Evolutionary conservation across 345 rosid genomes (phyloP).

Genomic region (Limnanthes douglasii): DNA sequence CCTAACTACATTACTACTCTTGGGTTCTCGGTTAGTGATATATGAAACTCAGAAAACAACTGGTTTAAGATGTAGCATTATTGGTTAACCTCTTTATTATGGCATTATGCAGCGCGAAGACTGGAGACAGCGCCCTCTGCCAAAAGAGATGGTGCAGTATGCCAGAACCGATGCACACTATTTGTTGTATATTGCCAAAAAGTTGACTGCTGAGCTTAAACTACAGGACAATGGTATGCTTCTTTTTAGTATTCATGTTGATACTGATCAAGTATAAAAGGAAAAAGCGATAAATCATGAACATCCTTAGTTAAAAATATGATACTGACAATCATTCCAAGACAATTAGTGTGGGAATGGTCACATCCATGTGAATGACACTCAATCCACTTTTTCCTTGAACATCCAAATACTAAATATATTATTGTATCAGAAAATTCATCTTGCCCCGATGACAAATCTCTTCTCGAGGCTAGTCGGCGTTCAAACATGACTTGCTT

Average conservation of each 20-base stretch:
- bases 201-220: conserved; percentile 52
- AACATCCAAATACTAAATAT: conserved; percentile 25
- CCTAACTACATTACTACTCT: background rate
- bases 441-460: conserved; percentile 44
- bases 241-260: conserved; percentile 1
- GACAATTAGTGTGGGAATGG: too few relatives aligned
- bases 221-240: conserved; percentile 41
- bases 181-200: conserved; percentile 53
- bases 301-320: too few relatives aligned
- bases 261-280: too few relatives aligned
- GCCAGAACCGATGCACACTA: conserved; percentile 81
- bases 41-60: conserved; percentile 2
- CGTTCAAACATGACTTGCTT: conserved; percentile 74
- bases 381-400: conserved; percentile 9
- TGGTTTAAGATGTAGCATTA: conserved; percentile 2
- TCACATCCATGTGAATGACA: too few relatives aligned
- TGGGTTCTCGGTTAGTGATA: background rate
- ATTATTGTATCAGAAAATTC: conserved; percentile 48
- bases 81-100: conserved; percentile 6
- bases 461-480: conserved; percentile 77
- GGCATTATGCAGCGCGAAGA: conserved; percentile 64
- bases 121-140: conserved; percentile 93
- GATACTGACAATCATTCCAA: too few relatives aligned
- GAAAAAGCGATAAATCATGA: background rate
- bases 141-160: conserved; percentile 64